These are phyloP conservation scores for Cercophora sp. DNA, from an alignment of 495 filamentous ascomycete species.

Conservation along the genomic window DNA sequence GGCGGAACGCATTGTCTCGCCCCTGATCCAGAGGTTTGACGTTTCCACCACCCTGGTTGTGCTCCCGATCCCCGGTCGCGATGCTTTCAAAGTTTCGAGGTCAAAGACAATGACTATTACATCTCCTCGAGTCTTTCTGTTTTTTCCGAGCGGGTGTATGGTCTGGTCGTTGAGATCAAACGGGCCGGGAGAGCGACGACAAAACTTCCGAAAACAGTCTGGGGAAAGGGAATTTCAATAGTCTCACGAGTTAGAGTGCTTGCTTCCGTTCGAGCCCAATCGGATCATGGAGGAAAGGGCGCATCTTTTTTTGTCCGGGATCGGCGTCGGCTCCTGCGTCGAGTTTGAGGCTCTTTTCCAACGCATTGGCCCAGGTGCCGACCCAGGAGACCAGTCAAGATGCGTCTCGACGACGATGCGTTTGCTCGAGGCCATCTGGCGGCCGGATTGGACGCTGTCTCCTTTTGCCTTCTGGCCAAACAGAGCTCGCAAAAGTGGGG, in stretches of 20 bases:
- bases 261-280: too few relatives aligned
- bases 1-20: background rate
- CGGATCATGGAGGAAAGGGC: too few relatives aligned
- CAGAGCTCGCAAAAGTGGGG: constrained; percentile 2
- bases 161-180: too few relatives aligned
- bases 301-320: constrained; percentile 2
- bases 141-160: too few relatives aligned
- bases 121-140: too few relatives aligned
- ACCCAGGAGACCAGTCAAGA: constrained; percentile 2
- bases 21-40: constrained; percentile 1
- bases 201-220: too few relatives aligned
- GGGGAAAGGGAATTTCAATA: too few relatives aligned
- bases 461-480: background rate
- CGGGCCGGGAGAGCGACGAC: too few relatives aligned
- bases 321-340: constrained; percentile 1
- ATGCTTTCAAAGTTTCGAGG: too few relatives aligned
- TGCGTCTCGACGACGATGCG: constrained; percentile 17
- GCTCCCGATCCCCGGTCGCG: too few relatives aligned
- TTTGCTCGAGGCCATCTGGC: constrained; percentile 7
- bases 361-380: constrained; percentile 1
- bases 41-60: background rate
- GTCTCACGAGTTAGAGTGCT: too few relatives aligned
- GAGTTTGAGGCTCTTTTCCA: constrained; percentile 18
- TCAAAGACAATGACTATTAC: too few relatives aligned
- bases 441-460: background rate